Percentiles rank a stretch among this genome's conserved stretches.
phyloP scores from a whole-genome alignment of 2,329 filamentous ascomycete species.

The Phialophora verrucosa region DNA sequence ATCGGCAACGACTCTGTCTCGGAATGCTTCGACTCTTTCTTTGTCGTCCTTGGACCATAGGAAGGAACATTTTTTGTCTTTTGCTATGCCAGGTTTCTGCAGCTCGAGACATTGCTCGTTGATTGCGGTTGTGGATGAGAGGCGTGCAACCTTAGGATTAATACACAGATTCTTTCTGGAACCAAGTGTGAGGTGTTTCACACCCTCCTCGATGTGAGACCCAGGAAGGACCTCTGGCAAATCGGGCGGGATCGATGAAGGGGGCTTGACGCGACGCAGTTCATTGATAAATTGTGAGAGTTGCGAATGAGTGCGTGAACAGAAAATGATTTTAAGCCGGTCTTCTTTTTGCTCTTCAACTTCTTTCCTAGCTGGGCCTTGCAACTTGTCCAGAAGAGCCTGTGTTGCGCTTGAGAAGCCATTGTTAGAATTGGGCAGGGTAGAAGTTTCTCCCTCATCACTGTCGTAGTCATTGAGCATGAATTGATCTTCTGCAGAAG shows the following conservation, averaged over 20 bases:
- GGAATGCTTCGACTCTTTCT: slow-evolving; percentile 75
- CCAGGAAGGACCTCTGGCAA: slow-evolving; percentile 38
- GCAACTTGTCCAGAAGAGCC: slow-evolving; percentile 72
- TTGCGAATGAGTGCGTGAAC: slow-evolving; percentile 91
- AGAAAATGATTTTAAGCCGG: slow-evolving; percentile 85
- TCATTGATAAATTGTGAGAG: slow-evolving; percentile 86
- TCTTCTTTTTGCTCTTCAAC: slow-evolving; percentile 63
- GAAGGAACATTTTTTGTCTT: slow-evolving; percentile 74
- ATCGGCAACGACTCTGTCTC: slow-evolving; percentile 80
- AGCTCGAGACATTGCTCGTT: slow-evolving; percentile 92
- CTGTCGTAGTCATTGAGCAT: slow-evolving; percentile 76
- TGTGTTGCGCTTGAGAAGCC: slow-evolving; percentile 76
- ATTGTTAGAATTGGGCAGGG: slow-evolving; percentile 42
- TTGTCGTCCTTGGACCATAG: slow-evolving; percentile 79
- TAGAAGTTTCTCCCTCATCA: slow-evolving; percentile 57
- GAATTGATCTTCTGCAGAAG: slow-evolving; percentile 69
- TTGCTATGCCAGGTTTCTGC: slow-evolving; percentile 70
- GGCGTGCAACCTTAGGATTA: slow-evolving; percentile 76
- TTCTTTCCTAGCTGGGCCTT: slow-evolving; percentile 49
- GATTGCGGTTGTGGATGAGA: slow-evolving; percentile 76
- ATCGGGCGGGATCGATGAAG: slow-evolving; percentile 76
- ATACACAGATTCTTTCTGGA: slow-evolving; percentile 90
- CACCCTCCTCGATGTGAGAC: slow-evolving; percentile 39
- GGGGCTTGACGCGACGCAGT: slow-evolving; percentile 76
- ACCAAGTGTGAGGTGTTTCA: slow-evolving; percentile 83